phyloP scores from a whole-genome alignment of 306 rosid species.

The Fagus crenata region DNA sequence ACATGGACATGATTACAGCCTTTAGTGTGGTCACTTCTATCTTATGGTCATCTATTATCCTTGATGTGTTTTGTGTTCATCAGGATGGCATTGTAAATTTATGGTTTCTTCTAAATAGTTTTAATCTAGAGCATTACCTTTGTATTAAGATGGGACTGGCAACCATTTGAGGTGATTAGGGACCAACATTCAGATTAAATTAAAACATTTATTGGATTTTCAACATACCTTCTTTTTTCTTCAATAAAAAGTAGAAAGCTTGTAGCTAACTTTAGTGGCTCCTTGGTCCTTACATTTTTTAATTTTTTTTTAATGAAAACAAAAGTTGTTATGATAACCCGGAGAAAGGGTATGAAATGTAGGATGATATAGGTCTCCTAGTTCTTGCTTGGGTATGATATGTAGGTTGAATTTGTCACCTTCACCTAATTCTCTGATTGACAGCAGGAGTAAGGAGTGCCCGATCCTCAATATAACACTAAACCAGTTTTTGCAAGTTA shows the following conservation, averaged over 20 bases:
- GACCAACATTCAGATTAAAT: background rate
- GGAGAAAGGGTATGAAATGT: background rate
- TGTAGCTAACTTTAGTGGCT: no score
- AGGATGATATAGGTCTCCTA: background rate
- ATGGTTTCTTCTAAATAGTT: background rate
- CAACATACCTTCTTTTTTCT: background rate
- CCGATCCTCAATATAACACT: background rate
- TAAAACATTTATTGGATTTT: background rate
- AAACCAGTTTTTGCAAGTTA: background rate
- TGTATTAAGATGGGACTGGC: background rate
- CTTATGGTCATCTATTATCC: background rate
- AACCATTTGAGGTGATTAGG: background rate
- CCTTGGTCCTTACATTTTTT: no score
- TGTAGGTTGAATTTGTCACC: background rate
- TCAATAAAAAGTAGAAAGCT: background rate
- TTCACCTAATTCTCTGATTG: background rate
- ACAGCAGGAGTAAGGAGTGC: background rate
- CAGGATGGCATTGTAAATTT: background rate
- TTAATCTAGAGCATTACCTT: background rate
- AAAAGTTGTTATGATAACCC: background rate
- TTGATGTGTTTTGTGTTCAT: background rate
- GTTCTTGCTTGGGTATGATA: background rate
- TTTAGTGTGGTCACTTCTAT: constrained; percentile 1
- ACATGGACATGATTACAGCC: background rate
- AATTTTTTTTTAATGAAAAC: background rate